These are phyloP conservation scores for Pelargonium fulgidum DNA, from an alignment of 441 rosid genomes.

Conservation along the genomic window DNA sequence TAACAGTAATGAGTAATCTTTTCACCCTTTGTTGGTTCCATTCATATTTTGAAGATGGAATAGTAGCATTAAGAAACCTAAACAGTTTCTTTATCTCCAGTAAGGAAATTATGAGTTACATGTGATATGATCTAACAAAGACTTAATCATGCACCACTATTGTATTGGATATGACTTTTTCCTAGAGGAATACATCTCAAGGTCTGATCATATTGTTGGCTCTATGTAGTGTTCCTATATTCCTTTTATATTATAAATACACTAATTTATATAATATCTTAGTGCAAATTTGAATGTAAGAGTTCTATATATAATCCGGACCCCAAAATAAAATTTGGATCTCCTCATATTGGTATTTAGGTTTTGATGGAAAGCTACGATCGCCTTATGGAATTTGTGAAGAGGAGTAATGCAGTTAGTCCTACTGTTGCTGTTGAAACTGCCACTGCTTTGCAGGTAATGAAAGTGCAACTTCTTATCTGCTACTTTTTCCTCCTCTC, in stretches of 20 bases:
- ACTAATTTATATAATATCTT: too few species aligned
- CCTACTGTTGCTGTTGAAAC: slow-evolving; percentile 94
- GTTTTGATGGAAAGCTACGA: slow-evolving; percentile 85
- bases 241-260: too few species aligned
- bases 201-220: background rate
- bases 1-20: too few species aligned
- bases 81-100: too few species aligned
- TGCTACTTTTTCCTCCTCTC: slow-evolving; percentile 2
- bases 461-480: background rate
- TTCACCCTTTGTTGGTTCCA: too few species aligned
- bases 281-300: background rate
- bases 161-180: background rate
- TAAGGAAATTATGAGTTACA: background rate
- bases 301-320: background rate
- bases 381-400: slow-evolving; percentile 84
- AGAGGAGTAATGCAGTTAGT: slow-evolving; percentile 94
- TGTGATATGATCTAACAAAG: background rate
- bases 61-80: too few species aligned
- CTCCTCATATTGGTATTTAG: slow-evolving; percentile 35
- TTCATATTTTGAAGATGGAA: too few species aligned
- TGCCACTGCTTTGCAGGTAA: slow-evolving; percentile 97
- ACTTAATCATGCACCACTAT: background rate
- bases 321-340: background rate
- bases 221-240: background rate
- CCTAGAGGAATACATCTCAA: background rate